Conservation (phyloP, 1,284 basidiomycete species). For the Ustilago trichophora region DNA sequence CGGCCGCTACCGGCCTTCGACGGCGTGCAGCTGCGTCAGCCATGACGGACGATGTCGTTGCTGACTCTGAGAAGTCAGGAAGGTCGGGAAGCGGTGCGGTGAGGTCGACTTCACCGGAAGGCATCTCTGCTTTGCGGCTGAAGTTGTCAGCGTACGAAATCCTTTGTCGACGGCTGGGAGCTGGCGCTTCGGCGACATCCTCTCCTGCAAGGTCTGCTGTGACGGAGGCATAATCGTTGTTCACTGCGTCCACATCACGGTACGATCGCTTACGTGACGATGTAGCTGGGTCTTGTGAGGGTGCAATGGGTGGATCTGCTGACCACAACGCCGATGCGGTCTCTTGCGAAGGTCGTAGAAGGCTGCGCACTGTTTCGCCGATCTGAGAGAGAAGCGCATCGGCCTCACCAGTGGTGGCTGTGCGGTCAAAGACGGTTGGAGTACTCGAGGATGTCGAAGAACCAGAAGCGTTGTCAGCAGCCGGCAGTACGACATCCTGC, state of each 20-base stretch:
- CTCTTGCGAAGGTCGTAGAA: conserved; percentile 10
- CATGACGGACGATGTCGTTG: neutral
- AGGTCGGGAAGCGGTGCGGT: conserved; percentile 24
- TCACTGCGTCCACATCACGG: conserved; percentile 33
- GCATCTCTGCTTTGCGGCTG: conserved; percentile 18
- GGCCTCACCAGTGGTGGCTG: conserved; percentile 21
- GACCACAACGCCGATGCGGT: neutral
- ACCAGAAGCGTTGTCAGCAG: too few species aligned
- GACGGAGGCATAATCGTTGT: neutral
- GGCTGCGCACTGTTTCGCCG: conserved; percentile 19
- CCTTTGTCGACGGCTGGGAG: conserved; percentile 26
- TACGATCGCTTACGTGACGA: conserved; percentile 31
- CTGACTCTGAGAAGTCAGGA: conserved; percentile 7
- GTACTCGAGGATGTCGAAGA: neutral
- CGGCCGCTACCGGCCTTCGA: conserved; percentile 26
- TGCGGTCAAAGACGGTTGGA: conserved; percentile 18
- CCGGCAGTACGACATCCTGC: too few species aligned
- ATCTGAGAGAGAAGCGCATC: conserved; percentile 31
- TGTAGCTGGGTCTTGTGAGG: neutral
- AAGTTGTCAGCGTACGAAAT: conserved; percentile 43
- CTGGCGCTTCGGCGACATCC: neutral
- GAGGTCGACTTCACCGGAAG: conserved; percentile 38
- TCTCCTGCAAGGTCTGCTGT: conserved; percentile 10
- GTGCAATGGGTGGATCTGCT: neutral
- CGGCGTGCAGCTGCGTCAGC: conserved; percentile 1